These are phyloP conservation scores for Rhizoclosmatium globosum DNA, from an alignment of 192 early-diverging fungal genomes.

Conservation along the genomic window DNA sequence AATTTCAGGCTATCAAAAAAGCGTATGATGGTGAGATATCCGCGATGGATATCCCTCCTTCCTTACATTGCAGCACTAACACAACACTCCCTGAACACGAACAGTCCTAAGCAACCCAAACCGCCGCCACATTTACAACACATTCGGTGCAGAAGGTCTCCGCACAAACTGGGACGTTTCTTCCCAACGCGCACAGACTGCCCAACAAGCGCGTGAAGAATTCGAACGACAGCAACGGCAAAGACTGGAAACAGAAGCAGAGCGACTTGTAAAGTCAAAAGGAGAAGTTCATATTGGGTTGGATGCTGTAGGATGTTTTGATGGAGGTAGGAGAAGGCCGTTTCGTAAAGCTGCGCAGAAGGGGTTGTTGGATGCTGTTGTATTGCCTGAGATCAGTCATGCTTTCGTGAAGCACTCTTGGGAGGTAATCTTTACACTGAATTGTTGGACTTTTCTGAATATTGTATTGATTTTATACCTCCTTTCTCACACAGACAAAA, in stretches of 20 bases:
- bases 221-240: constrained; percentile 49
- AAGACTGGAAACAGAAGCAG: constrained; percentile 49
- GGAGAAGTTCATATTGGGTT: constrained; percentile 59
- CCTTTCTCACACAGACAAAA: constrained; percentile 45
- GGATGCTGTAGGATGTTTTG: constrained; percentile 58
- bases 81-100: neutral
- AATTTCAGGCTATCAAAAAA: constrained; percentile 59
- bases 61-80: too few relatives aligned
- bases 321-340: constrained; percentile 23
- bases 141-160: constrained; percentile 58
- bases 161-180: constrained; percentile 55
- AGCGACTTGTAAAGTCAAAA: constrained; percentile 56
- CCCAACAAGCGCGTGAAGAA: constrained; percentile 53
- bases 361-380: constrained; percentile 19
- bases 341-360: constrained; percentile 6
- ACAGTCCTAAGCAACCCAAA: constrained; percentile 56
- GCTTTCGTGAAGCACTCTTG: constrained; percentile 63
- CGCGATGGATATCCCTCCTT: too few relatives aligned
- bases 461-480: constrained; percentile 16
- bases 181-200: constrained; percentile 28
- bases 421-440: constrained; percentile 47
- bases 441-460: too few relatives aligned
- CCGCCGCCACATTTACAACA: constrained; percentile 63
- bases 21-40: constrained; percentile 53
- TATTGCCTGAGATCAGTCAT: constrained; percentile 47